Conservation (phyloP, 805 yeast species). For the Blastobotrys parvus region DNA sequence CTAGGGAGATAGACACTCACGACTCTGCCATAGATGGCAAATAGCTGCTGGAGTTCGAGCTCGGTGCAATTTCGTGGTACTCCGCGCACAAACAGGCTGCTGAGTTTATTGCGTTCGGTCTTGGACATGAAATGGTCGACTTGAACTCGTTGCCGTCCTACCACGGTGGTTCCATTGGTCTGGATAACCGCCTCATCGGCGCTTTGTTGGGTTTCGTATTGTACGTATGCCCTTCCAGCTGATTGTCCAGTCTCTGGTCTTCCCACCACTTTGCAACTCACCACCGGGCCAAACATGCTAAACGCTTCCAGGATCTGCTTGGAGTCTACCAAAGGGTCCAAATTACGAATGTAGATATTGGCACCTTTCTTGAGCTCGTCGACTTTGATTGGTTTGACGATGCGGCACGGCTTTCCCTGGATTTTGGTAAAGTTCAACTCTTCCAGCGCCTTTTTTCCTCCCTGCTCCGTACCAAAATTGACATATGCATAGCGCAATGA, state of each 20-base stretch:
- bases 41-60: conserved; percentile 4
- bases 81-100: conserved; percentile 4
- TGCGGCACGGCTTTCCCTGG: conserved; percentile 6
- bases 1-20: conserved; percentile 4
- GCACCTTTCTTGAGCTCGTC: neutral
- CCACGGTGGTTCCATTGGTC: conserved; percentile 4
- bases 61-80: conserved; percentile 3
- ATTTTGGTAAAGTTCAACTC: conserved; percentile 4
- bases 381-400: conserved; percentile 5
- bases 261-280: conserved; percentile 5
- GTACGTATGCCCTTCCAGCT: conserved; percentile 9
- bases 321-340: conserved; percentile 2
- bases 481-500: conserved; percentile 71
- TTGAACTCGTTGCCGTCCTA: neutral
- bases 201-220: conserved; percentile 1
- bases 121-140: conserved; percentile 4
- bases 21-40: conserved; percentile 3
- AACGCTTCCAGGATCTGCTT: conserved; percentile 4
- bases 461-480: conserved; percentile 42
- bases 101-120: neutral
- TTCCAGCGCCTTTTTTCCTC: conserved; percentile 17
- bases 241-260: conserved; percentile 2
- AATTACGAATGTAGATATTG: conserved; percentile 6
- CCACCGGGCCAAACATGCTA: conserved; percentile 4
- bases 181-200: conserved; percentile 6